These are phyloP conservation scores for Neofusicoccum ribis DNA, from an alignment of 2,329 filamentous ascomycete species.

Conservation along the genomic window DNA sequence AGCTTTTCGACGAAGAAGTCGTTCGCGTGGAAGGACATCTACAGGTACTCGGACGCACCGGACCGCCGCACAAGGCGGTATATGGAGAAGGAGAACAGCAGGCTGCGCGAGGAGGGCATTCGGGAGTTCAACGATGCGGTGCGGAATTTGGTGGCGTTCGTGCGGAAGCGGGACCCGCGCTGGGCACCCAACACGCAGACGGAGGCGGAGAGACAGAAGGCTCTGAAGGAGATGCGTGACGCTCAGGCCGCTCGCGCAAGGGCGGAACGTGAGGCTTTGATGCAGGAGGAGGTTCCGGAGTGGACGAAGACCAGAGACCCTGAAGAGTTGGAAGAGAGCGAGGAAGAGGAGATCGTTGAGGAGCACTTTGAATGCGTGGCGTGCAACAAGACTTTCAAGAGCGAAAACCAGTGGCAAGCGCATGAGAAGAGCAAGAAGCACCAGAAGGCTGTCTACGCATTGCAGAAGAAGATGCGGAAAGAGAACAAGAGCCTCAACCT, in stretches of 20 bases:
- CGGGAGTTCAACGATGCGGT: conserved; percentile 93
- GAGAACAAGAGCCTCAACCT: conserved; percentile 66
- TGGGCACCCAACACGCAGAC: conserved; percentile 75
- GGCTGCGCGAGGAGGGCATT: conserved; percentile 75
- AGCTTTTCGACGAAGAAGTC: conserved; percentile 81
- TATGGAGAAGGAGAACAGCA: conserved; percentile 96
- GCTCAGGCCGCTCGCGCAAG: conserved; percentile 82
- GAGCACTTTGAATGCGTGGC: conserved; percentile 63
- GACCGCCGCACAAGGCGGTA: conserved; percentile 78
- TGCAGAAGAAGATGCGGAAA: conserved; percentile 79
- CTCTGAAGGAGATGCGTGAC: conserved; percentile 73
- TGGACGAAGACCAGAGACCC: conserved; percentile 69
- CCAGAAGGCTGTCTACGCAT: conserved; percentile 76
- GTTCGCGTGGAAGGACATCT: conserved; percentile 87
- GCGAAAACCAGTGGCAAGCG: conserved; percentile 84
- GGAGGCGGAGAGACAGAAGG: conserved; percentile 77
- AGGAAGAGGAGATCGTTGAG: conserved; percentile 50
- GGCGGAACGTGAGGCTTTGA: conserved; percentile 75
- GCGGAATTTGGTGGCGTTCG: conserved; percentile 79
- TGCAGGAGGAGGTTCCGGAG: conserved; percentile 67
- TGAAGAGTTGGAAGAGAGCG: conserved; percentile 53
- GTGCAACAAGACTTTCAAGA: conserved; percentile 73
- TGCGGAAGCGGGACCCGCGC: conserved; percentile 86
- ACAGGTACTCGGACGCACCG: conserved; percentile 79
- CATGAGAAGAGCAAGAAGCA: conserved; percentile 99